Evolutionary conservation across 78 protist species (phyloP), one percentile per base, ranked within the genome.

Genomic region (Dictyostelium capitatum): DNA sequence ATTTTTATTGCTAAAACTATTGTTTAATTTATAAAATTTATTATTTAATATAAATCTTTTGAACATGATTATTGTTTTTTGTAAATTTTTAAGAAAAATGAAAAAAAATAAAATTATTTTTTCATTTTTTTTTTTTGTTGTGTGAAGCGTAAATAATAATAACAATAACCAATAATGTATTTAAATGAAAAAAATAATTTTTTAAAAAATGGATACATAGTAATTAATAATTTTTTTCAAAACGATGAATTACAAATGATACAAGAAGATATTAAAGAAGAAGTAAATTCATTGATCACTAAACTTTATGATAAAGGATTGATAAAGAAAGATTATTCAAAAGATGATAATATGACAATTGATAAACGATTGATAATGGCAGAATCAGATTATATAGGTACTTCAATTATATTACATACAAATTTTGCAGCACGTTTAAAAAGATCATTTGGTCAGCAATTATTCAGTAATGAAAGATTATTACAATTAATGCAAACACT

Each of bases 401-500:
- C 92, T 17, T 43, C 92, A 7, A 77, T 87, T 10, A 15, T 87
- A 80, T 51, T 87, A 32, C 92, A 87, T 64, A 77, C 92, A 7
- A 32, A 12, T 4, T 87, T 87, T 77, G 92, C 92, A n/a, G 9
- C 69, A 17, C 19, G 75, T 23, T 64, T 87, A 51, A n/a, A 20
- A n/a, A 43, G 28, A 57, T 74, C 83, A 17, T 53, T 87, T 62
- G 92, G 92, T 48, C 47, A 70, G 9, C 9, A 46, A 10, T 46
- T 87, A 12, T 78, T 78, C 19, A 3, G 23, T 5, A 77, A 77
- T 59, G 20, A 9, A 0, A 15, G 6, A 43, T 23, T 77, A n/a
- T 23, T 87, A 6, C 69, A 87, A 20, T 8, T 87, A 9, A 41
- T 87, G 7, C 48, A 62, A 19, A n/a, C 14, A 23, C 43, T 87